Percentiles rank a stretch among this genome's conserved stretches.
Conservation (phyloP, 176 grass and related monocot species). For the Musa acuminata region DNA sequence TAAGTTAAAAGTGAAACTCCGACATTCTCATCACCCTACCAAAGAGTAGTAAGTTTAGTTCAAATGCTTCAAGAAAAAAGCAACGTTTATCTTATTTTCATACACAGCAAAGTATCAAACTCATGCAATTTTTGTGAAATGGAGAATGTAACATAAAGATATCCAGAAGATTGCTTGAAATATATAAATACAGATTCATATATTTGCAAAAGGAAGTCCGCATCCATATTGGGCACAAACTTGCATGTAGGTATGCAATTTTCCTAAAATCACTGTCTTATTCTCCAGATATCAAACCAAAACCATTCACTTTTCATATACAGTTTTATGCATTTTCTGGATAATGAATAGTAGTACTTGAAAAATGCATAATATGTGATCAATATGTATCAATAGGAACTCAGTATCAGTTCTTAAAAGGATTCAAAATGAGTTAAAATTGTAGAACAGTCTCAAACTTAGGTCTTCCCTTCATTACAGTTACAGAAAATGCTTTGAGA, state of each 20-base stretch:
- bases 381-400: background rate
- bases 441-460: background rate
- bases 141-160: background rate
- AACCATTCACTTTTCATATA: background rate
- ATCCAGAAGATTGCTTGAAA: background rate
- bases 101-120: background rate
- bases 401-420: background rate
- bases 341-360: background rate
- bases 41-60: background rate
- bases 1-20: constrained; percentile 90
- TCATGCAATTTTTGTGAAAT: background rate
- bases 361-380: background rate
- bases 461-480: background rate
- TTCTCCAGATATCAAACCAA: background rate
- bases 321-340: background rate
- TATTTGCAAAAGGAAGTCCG: background rate
- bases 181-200: background rate
- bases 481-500: background rate
- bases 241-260: background rate
- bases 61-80: constrained; percentile 3
- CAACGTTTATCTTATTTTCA: background rate
- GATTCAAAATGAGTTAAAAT: background rate
- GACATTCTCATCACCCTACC: constrained; percentile 96
- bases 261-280: background rate
- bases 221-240: background rate